phyloP scores from a whole-genome alignment of 345 rosid genomes.

The Kernera saxatilis region DNA sequence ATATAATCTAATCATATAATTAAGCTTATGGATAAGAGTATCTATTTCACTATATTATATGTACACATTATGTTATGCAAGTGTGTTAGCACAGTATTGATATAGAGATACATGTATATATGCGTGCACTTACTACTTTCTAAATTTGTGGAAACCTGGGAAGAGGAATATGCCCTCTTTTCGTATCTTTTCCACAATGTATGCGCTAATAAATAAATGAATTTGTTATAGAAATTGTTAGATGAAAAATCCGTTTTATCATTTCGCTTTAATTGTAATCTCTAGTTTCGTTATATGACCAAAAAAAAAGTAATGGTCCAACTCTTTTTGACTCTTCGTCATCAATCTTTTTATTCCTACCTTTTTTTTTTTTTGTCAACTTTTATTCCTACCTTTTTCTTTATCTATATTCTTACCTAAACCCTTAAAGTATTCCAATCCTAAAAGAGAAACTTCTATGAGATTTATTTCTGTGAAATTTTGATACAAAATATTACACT shows the following conservation, averaged over 20 bases:
- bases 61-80: not conserved
- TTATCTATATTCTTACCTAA: not conserved
- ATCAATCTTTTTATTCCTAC: too few species aligned
- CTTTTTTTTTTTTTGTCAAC: too few species aligned
- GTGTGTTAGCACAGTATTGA: not conserved
- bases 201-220: not conserved
- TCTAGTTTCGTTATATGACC: not conserved
- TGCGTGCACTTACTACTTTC: not conserved
- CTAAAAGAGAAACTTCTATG: not conserved
- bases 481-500: not conserved
- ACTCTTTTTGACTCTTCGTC: not conserved
- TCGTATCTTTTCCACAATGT: not conserved
- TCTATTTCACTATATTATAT: not conserved
- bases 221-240: not conserved
- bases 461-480: not conserved
- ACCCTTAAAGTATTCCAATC: not conserved
- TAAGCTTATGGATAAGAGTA: not conserved
- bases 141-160: not conserved
- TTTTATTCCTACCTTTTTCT: too few species aligned
- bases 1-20: not conserved
- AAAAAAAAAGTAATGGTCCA: not conserved
- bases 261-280: not conserved
- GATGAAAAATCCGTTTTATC: not conserved
- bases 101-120: not conserved
- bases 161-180: not conserved